Evolutionary conservation across 108 stramenopile genomes (phyloP).

Genomic region (Thalassiosira profunda): DNA sequence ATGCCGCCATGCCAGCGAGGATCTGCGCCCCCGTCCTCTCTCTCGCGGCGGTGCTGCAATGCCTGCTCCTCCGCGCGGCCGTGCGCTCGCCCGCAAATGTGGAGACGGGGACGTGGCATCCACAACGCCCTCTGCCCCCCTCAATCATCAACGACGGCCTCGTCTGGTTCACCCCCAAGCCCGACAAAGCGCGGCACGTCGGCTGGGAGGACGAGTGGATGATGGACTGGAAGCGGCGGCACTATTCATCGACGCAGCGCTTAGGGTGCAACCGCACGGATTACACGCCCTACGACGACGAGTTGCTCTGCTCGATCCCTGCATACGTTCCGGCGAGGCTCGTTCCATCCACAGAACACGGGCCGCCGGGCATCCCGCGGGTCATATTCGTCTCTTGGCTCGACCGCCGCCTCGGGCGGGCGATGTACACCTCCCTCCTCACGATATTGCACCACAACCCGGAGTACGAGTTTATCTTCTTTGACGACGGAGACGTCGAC

Average conservation of each 20-base stretch:
- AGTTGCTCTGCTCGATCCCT: slow-evolving; percentile 1
- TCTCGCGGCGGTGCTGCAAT: too few species aligned
- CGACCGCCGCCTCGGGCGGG: slow-evolving; percentile 12
- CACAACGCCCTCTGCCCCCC: too few species aligned
- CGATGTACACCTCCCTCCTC: slow-evolving; percentile 6
- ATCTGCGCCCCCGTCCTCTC: too few species aligned
- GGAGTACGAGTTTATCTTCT: slow-evolving; percentile 10
- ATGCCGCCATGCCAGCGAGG: too few species aligned
- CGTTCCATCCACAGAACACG: neutral
- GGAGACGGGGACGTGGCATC: too few species aligned
- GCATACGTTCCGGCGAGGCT: slow-evolving; percentile 10
- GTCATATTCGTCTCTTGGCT: slow-evolving; percentile 13
- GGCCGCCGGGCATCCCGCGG: neutral
- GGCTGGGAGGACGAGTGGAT: slow-evolving; percentile 14
- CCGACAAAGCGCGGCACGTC: neutral
- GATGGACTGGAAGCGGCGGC: slow-evolving; percentile 5
- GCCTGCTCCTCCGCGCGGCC: too few species aligned
- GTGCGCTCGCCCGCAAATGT: too few species aligned
- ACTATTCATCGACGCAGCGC: neutral
- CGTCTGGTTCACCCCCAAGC: slow-evolving; percentile 12
- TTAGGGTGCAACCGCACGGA: neutral
- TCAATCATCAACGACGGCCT: neutral
- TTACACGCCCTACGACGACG: slow-evolving; percentile 2
- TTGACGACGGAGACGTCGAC: slow-evolving; percentile 14
- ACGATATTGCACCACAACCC: slow-evolving; percentile 15